Percentiles rank a stretch among this genome's conserved stretches.
These are phyloP conservation scores for Hysterium pulicare DNA, from an alignment of 2,329 filamentous ascomycete genomes.

Conservation along the genomic window DNA sequence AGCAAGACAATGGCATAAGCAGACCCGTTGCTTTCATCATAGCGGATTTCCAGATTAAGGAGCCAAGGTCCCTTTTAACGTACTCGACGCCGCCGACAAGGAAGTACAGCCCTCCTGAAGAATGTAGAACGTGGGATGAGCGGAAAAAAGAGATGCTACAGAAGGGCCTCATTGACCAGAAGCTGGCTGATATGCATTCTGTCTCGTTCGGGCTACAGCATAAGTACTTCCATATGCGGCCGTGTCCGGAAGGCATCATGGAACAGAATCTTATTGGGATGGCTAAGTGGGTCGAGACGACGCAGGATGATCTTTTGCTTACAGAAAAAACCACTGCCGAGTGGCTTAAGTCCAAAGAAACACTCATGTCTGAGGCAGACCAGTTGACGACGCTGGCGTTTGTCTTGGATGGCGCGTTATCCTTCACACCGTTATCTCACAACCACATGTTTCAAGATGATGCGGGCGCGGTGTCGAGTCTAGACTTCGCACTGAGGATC, in stretches of 20 bases:
- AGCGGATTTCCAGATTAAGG: slow-evolving; percentile 47
- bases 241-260: slow-evolving; percentile 41
- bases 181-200: slow-evolving; percentile 17
- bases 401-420: slow-evolving; percentile 44
- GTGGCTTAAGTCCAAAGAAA: slow-evolving; percentile 35
- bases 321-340: slow-evolving; percentile 36
- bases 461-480: slow-evolving; percentile 41
- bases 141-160: slow-evolving; percentile 2
- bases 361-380: slow-evolving; percentile 23
- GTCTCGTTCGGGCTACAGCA: slow-evolving; percentile 28
- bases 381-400: slow-evolving; percentile 43
- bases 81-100: slow-evolving; percentile 39
- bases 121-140: slow-evolving; percentile 15
- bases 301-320: slow-evolving; percentile 38
- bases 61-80: slow-evolving; percentile 32
- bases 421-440: slow-evolving; percentile 46
- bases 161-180: slow-evolving; percentile 12
- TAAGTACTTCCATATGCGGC: slow-evolving; percentile 35
- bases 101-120: slow-evolving; percentile 28
- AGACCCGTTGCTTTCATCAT: slow-evolving; percentile 44
- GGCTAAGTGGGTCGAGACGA: slow-evolving; percentile 32
- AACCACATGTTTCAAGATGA: slow-evolving; percentile 45
- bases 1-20: slow-evolving; percentile 32
- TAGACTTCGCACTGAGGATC: slow-evolving; percentile 52
- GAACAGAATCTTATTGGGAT: slow-evolving; percentile 45